Percentiles rank a stretch among this genome's conserved stretches.
phyloP scores from a whole-genome alignment of 2,329 filamentous ascomycete genomes.

The Aphanocladium album region DNA sequence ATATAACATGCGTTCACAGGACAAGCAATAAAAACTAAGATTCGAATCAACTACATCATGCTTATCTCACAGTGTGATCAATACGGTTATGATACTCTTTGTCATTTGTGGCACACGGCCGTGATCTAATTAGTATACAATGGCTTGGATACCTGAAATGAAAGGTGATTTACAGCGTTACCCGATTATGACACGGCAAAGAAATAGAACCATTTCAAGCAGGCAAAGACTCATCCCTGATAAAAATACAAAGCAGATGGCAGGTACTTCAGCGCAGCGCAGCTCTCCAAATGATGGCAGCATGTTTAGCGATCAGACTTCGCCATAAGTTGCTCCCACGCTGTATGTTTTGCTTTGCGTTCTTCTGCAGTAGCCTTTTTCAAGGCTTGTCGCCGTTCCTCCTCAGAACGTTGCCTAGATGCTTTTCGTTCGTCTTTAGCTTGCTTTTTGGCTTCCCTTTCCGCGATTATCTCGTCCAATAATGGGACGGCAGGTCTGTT shows the following conservation, averaged over 20 bases:
- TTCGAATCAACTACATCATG: neutral
- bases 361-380: slow-evolving; percentile 24
- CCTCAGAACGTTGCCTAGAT: slow-evolving; percentile 16
- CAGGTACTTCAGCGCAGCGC: neutral
- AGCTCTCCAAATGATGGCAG: too few relatives aligned
- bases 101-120: neutral
- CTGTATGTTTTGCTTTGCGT: slow-evolving; percentile 20
- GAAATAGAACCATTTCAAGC: neutral
- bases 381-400: slow-evolving; percentile 14
- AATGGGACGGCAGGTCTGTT: slow-evolving; percentile 62
- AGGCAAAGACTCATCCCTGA: neutral
- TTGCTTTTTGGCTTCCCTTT: slow-evolving; percentile 49
- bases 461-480: slow-evolving; percentile 54
- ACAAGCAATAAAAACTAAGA: neutral
- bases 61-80: neutral
- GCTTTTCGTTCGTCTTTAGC: slow-evolving; percentile 52
- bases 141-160: neutral
- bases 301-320: neutral
- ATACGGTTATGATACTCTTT: neutral
- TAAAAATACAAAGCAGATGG: neutral
- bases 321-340: slow-evolving; percentile 12
- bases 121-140: neutral
- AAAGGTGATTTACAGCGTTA: too few relatives aligned
- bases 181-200: neutral
- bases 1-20: neutral